Percentiles rank a stretch among this genome's conserved stretches.
These are phyloP conservation scores for Geotrichum carabidarum DNA, from an alignment of 1,139 yeast species.

Conservation along the genomic window DNA sequence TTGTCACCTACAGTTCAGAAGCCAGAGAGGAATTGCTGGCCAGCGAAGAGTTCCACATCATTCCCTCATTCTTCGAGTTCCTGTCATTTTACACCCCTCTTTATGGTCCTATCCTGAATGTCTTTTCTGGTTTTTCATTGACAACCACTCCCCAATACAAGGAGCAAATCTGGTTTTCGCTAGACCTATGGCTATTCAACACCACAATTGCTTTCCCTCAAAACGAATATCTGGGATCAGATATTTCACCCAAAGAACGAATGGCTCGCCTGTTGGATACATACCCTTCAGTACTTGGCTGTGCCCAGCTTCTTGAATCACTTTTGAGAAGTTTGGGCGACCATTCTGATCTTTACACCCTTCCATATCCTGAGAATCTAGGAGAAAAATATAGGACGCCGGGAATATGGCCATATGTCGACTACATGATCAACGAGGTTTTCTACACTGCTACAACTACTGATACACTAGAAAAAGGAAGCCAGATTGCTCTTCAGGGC, in stretches of 20 bases:
- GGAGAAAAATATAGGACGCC: conserved; percentile 58
- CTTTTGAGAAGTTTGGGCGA: conserved; percentile 33
- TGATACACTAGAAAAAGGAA: conserved; percentile 31
- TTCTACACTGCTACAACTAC: conserved; percentile 45
- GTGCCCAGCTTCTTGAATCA: conserved; percentile 48
- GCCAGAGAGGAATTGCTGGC: conserved; percentile 39
- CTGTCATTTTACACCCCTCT: conserved; percentile 49
- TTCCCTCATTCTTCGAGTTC: conserved; percentile 43
- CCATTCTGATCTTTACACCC: conserved; percentile 28
- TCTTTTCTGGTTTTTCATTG: conserved; percentile 47
- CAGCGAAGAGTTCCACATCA: conserved; percentile 34
- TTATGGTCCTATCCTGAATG: conserved; percentile 49
- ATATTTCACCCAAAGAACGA: conserved; percentile 31
- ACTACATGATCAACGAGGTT: conserved; percentile 62
- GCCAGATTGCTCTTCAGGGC: conserved; percentile 48
- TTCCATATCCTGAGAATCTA: conserved; percentile 60
- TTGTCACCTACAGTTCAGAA: conserved; percentile 43
- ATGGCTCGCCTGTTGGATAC: conserved; percentile 31
- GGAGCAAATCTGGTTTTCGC: conserved; percentile 56
- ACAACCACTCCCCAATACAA: conserved; percentile 45
- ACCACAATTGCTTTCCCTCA: conserved; percentile 29
- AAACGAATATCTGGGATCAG: conserved; percentile 28
- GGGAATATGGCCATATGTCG: conserved; percentile 80
- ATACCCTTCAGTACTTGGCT: conserved; percentile 50
- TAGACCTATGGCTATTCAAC: conserved; percentile 72